Evolutionary conservation across 139 green algal species (phyloP).

Genomic region (Chlorella sp.): DNA sequence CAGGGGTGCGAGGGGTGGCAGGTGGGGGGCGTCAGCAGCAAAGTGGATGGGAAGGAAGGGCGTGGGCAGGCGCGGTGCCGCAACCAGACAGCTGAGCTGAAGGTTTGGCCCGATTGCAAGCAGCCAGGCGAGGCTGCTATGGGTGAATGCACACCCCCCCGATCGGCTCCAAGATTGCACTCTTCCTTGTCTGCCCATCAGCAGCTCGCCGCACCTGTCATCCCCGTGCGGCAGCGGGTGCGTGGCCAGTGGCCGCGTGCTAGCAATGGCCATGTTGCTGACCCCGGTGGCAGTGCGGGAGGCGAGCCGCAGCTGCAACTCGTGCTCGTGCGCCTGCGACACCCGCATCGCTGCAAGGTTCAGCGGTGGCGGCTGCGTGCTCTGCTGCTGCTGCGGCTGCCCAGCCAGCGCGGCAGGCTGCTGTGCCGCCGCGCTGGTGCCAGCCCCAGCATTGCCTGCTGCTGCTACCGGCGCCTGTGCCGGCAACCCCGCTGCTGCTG

Average conservation of each 20-base stretch:
- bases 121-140: too few relatives aligned
- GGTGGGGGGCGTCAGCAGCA: not conserved
- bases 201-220: not conserved
- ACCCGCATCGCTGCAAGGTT: not conserved
- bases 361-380: not conserved
- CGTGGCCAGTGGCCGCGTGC: not conserved
- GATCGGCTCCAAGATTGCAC: too few relatives aligned
- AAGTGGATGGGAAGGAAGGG: too few relatives aligned
- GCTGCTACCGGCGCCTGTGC: not conserved
- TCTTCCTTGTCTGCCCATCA: too few relatives aligned
- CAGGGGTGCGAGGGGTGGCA: too few relatives aligned
- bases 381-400: constrained; percentile 13
- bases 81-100: too few relatives aligned
- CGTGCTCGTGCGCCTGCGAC: constrained; percentile 16
- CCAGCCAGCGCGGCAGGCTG: not conserved
- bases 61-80: too few relatives aligned
- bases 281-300: constrained; percentile 8
- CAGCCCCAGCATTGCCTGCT: not conserved
- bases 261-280: constrained; percentile 2
- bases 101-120: too few relatives aligned
- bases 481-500: too few relatives aligned
- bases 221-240: not conserved
- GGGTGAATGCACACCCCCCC: too few relatives aligned
- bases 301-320: constrained; percentile 24
- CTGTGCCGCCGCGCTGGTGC: not conserved